phyloP scores from a whole-genome alignment of 1,284 basidiomycete genomes.

The Naganishia sp. region DNA sequence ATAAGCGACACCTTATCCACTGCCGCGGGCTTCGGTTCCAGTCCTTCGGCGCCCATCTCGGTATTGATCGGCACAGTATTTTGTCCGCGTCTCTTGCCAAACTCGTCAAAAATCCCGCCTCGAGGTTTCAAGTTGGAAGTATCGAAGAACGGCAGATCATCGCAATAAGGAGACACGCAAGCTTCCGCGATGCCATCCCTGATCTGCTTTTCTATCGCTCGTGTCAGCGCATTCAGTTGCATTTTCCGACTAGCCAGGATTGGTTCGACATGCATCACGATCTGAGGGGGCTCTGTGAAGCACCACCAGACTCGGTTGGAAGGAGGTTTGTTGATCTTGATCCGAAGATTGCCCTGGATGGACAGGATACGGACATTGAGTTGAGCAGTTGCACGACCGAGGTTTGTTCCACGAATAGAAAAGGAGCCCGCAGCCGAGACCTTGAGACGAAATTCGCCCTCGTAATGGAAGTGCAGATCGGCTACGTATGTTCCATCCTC shows the following conservation, averaged over 20 bases:
- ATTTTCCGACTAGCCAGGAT: slow-evolving; percentile 75
- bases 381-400: slow-evolving; percentile 49
- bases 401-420: slow-evolving; percentile 73
- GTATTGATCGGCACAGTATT: slow-evolving; percentile 26
- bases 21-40: slow-evolving; percentile 22
- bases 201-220: slow-evolving; percentile 83
- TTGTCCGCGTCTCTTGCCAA: slow-evolving; percentile 53
- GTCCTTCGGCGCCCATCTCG: slow-evolving; percentile 30
- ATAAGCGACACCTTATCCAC: neutral
- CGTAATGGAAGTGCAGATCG: slow-evolving; percentile 78
- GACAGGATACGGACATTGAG: slow-evolving; percentile 71
- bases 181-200: slow-evolving; percentile 75
- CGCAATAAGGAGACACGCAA: slow-evolving; percentile 93
- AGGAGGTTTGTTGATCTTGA: slow-evolving; percentile 93
- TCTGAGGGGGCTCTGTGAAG: slow-evolving; percentile 87
- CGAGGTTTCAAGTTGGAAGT: slow-evolving; percentile 66
- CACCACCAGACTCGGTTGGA: slow-evolving; percentile 97
- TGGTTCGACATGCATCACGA: slow-evolving; percentile 86
- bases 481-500: slow-evolving; percentile 87
- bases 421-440: slow-evolving; percentile 68
- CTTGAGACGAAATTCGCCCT: slow-evolving; percentile 81
- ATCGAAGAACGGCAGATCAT: slow-evolving; percentile 94
- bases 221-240: slow-evolving; percentile 69
- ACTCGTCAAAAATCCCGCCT: slow-evolving; percentile 88
- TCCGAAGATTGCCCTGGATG: slow-evolving; percentile 83